Percentiles rank a stretch among this genome's conserved stretches.
These are phyloP conservation scores for Penicillium dipodomyicola DNA, from an alignment of 495 filamentous ascomycete species.

Conservation along the genomic window DNA sequence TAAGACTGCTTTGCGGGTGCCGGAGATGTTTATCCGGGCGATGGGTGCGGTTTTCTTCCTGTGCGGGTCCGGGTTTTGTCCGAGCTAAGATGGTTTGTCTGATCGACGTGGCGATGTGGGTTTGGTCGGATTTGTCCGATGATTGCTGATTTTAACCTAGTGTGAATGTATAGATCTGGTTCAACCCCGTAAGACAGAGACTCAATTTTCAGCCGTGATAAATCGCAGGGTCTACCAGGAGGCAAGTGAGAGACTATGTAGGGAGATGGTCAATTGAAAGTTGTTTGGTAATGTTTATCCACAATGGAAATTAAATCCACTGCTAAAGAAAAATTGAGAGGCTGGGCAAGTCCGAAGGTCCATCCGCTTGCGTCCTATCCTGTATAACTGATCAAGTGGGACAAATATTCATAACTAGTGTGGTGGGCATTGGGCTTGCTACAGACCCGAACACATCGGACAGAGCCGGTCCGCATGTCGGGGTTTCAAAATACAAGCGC, in stretches of 20 bases:
- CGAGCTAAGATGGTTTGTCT: background rate
- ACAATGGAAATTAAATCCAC: constrained; percentile 2
- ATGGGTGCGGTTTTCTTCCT: background rate
- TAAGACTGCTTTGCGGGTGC: background rate
- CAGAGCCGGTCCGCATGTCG: background rate
- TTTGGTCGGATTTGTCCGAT: background rate
- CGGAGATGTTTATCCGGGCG: background rate
- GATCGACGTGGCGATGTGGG: background rate
- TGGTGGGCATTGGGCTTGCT: background rate
- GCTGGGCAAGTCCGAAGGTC: background rate
- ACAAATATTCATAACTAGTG: constrained; percentile 1
- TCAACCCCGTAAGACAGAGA: background rate
- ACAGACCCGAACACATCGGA: background rate
- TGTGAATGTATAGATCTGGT: background rate
- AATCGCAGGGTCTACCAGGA: background rate
- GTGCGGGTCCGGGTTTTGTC: background rate
- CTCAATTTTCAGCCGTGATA: background rate
- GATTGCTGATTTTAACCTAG: background rate
- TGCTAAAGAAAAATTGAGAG: background rate
- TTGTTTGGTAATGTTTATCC: constrained; percentile 1
- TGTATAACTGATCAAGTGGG: background rate
- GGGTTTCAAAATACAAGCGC: background rate
- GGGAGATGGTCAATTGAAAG: background rate
- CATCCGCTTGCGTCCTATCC: background rate
- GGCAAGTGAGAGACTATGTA: background rate